phyloP scores from a whole-genome alignment of 2,329 filamentous ascomycete genomes.

The Aureobasidium sp. region DNA sequence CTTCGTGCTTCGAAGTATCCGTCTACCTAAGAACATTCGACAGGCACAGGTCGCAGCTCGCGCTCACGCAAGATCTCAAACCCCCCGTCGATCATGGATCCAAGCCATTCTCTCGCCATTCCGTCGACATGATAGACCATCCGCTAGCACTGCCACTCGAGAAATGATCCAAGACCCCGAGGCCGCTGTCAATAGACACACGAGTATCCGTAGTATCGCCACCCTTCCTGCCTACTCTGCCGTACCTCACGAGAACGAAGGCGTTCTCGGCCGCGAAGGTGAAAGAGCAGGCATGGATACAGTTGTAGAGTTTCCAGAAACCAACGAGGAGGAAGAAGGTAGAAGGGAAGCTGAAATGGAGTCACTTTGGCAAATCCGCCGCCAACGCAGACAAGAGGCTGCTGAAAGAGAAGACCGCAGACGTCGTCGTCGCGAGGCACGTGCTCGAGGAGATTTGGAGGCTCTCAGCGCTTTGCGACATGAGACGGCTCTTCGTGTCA shows the following conservation, averaged over 20 bases:
- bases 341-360: conserved; percentile 89
- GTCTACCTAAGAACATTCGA: background rate
- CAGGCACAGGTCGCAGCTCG: background rate
- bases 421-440: conserved; percentile 62
- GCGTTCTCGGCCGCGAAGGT: conserved; percentile 78
- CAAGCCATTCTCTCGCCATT: conserved; percentile 3
- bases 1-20: conserved; percentile 11
- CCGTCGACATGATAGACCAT: background rate
- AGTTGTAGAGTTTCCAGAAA: conserved; percentile 79
- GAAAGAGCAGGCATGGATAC: conserved; percentile 88
- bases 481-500: conserved; percentile 49
- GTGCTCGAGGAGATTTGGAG: conserved; percentile 60
- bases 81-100: background rate
- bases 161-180: conserved; percentile 13
- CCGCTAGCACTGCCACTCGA: background rate
- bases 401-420: conserved; percentile 73
- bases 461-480: conserved; percentile 58
- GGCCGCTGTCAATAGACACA: conserved; percentile 64
- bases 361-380: conserved; percentile 78
- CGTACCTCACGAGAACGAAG: conserved; percentile 66
- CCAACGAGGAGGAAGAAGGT: conserved; percentile 68
- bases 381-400: conserved; percentile 66
- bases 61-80: background rate
- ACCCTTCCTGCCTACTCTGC: conserved; percentile 81
- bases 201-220: conserved; percentile 86